Evolutionary conservation across 495 filamentous ascomycete species (phyloP), one percentile per base, ranked within the genome.

Genomic region (Aspergillus cristatus): DNA sequence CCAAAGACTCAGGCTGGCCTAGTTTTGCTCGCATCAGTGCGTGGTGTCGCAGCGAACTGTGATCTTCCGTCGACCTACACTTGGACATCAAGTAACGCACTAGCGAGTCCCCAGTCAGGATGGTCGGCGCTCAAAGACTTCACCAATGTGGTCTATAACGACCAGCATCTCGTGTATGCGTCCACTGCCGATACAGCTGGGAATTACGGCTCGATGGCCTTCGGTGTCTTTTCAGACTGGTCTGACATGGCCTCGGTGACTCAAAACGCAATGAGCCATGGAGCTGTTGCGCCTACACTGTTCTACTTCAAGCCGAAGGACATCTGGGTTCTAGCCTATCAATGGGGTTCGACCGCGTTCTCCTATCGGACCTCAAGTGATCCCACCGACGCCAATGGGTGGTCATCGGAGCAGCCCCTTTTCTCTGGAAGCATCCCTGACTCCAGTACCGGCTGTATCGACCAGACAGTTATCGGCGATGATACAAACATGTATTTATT

Each of bases 391-490:
- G 51, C 66, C 3, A 74, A 71, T 43, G 61, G 67, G 15, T 82
- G 77, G 77, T 71, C 67, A 8, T 43, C 64, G 3, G 44, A 60
- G 22, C 57, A 75, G 37, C 34, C 71, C 3, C 71, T 82, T 26
- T 81, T 75, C 54, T 54, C 63, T 2, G 75, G 76, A 24, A 65
- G 43, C 18, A 72, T 79, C 48, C 41, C 67, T 2, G 60, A 47
- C 48, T 67, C 67, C 7, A 46, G 50, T 49, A 72, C 65, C 1
- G 71, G 72, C 2, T 42, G 51, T 10, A 76, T 81, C 51, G 78
- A 80, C 50, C 74, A 77, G 53, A 68, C 74, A 0, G 38, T 81
- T 40, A 78, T 81, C 43, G 72, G 68, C 37, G 78, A 81, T 57
- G 51, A 45, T 36, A 55, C 47, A 2, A 64, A 67, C 46, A 78